Evolutionary conservation across 2,329 filamentous ascomycete genomes (phyloP).

Genomic region (Fusarium sp.): DNA sequence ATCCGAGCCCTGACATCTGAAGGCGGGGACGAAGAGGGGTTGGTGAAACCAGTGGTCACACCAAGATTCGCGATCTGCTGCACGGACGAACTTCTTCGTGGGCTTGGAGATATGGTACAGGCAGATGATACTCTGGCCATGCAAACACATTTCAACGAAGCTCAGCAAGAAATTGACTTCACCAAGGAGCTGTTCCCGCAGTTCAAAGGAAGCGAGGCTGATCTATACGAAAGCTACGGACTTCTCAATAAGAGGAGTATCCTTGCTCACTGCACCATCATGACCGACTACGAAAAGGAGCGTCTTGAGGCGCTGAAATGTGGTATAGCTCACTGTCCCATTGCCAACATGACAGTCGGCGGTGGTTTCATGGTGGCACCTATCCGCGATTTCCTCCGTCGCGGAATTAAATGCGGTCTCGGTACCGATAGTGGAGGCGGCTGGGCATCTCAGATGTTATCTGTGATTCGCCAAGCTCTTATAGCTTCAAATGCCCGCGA

Average conservation of each 20-base stretch:
- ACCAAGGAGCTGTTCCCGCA: slow-evolving; percentile 3
- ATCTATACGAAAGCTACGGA: slow-evolving; percentile 5
- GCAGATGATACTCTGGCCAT: slow-evolving; percentile 2
- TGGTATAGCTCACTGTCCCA: slow-evolving; percentile 5
- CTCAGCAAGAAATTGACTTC: slow-evolving; percentile 12
- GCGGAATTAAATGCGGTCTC: slow-evolving; percentile 3
- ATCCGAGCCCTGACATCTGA: neutral
- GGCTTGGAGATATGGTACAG: slow-evolving; percentile 4
- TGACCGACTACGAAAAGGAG: slow-evolving; percentile 10
- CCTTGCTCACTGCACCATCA: slow-evolving; percentile 17
- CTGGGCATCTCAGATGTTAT: slow-evolving; percentile 16
- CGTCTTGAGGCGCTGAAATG: neutral
- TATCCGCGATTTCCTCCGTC: slow-evolving; percentile 2
- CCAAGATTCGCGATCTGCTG: slow-evolving; percentile 21
- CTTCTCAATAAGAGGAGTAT: slow-evolving; percentile 13
- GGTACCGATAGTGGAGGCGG: slow-evolving; percentile 13
- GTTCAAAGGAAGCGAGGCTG: slow-evolving; percentile 13
- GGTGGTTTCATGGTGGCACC: slow-evolving; percentile 19
- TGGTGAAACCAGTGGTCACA: slow-evolving; percentile 10
- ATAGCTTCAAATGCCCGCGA: slow-evolving; percentile 13
- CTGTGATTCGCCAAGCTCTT: slow-evolving; percentile 16
- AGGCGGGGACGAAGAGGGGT: neutral
- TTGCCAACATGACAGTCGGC: slow-evolving; percentile 14
- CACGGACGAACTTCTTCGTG: slow-evolving; percentile 9
- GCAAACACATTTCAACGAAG: slow-evolving; percentile 22